Evolutionary conservation across 2,329 filamentous ascomycete genomes (phyloP), one percentile per base, ranked within the genome.

Genomic region (Aspergillus sp.): DNA sequence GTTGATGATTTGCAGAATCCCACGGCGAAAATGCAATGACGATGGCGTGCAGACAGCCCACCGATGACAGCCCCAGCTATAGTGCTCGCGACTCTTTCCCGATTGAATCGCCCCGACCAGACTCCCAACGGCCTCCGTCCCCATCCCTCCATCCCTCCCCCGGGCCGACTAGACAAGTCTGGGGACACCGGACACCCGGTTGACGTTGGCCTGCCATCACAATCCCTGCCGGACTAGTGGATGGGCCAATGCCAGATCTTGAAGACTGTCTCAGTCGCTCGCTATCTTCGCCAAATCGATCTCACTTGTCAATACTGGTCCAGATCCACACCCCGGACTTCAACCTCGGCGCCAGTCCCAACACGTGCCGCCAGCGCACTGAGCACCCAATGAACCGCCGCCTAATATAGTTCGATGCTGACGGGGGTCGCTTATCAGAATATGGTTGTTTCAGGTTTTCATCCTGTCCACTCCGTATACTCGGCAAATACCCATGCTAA

Each of bases 41-140:
- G 34, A 37, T 37, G 13, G 34, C 34, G 15, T 37, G 34, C 34
- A 37, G 34, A 37, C 34, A 37, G 34, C 44, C 44, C 42, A 44
- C 41, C 20, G 41, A 6, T 37, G 17, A 49, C 9, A 12, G 27
- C 27, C 9, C 27, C 27, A 11, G 27, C 13, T 4, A 20, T 20
- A 20, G 20, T 20, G 22, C 49, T 51, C 49, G 49, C 49, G 39
- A 51, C n/a, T 20, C 20, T 51, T 51, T 51, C 49, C 37, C 49
- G 24, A 42, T 51, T 51, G 22, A 13, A 37, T 37, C 27, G 27
- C 27, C 9, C 27, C 27, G 27, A 30, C 27, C 27, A 9, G 9
- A 30, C 9, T 30, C 27, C 9, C 27, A 30, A 30, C 27, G 27
- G 27, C 27, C 27, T 30, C 27, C 27, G 9, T 11, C 27, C 27